Evolutionary conservation across 1,284 basidiomycete genomes (phyloP), one percentile per base, ranked within the genome.

Genomic region (Amylostereum areolatum): DNA sequence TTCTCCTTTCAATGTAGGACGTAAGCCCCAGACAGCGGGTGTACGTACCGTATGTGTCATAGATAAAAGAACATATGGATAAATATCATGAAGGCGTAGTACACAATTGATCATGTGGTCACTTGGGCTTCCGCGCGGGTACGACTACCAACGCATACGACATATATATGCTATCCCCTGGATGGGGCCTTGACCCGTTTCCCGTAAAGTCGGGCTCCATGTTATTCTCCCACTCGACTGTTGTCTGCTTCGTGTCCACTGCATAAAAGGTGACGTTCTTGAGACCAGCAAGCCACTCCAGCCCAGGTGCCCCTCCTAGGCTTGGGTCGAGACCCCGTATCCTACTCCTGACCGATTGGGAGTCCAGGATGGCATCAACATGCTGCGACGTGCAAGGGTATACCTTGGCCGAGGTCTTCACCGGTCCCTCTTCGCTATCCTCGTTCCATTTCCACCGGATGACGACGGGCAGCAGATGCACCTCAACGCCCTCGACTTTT

Each of bases 111-210:
- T n/a, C n/a, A n/a, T n/a, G n/a, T n/a, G n/a, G n/a, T n/a, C n/a
- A n/a, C n/a, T n/a, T n/a, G n/a, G n/a, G n/a, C n/a, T n/a, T n/a
- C n/a, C n/a, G n/a, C 18, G 40, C 28, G 11, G 52, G 51, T 18
- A 57, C 34, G 4, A 58, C 53, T 11, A 62, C 34, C n/a, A 62
- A 8, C 4, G 60, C 64, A 51, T 63, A 63, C 25, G 58, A 61
- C n/a, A 67, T 43, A 47, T 66, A 67, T 3, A 67, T 54, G 36
- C 61, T 62, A 43, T 62, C 56, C 42, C 62, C 59, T 28, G 54
- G 40, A 34, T 49, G 55, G 3, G 58, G 52, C 50, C 59, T 52
- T 5, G 60, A 50, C 48, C 66, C 64, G 44, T 63, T 67, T 2
- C 65, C 64, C 1, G 52, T 51, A 42, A 58, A 55, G 33, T 57